Evolutionary conservation across 106 monocot species (phyloP), one percentile per base, ranked within the genome.

Genomic region (Dactylorhiza incarnata): DNA sequence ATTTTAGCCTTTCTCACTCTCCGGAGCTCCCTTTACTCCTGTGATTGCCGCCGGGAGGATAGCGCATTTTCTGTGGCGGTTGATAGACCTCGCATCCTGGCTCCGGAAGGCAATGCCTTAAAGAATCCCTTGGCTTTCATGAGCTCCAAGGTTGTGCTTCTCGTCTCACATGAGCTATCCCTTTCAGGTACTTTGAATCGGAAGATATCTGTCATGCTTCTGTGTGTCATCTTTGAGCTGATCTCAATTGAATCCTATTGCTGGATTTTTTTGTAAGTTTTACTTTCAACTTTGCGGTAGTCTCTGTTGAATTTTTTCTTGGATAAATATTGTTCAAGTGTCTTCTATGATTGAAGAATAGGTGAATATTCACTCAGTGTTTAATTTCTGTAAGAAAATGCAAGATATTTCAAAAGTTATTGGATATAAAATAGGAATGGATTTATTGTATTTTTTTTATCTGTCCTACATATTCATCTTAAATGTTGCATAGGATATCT

Each of bases 151-250:
- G 51, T 83, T 1, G 88, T 91, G 50, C 81, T 99, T 26, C 87
- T 99, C 47, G 97, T 99, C 65, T 99, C 97, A 3, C 97, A 99
- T 56, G 94, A 99, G 83, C 86, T 99, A 16, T 91, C 94, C 14
- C 97, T 99, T 43, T 99, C 97, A 5, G 97, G 97, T 93, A 80
- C 56, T 77, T 76, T 4, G 15, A 7, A n/a, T 19, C 46, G 3
- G 0, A 12, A 10, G 7, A 10, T 9, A 13, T 37, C 5, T 37
- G 23, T 11, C 10, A 66, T 66, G 26, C 29, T 66, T 66, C 37
- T 37, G 37, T 37, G 29, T 26, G 66, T 3, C 4, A 8, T 62
- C 62, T 62, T 62, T 43, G 54, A 54, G 54, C 17, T 3, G 3
- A 54, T 54, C 54, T 54, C 54, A 54, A 16, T 54, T 54, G 14